Evolutionary conservation across 768 basidiomycete species (phyloP), one percentile per base, ranked within the genome.

Genomic region (Russula dissimulans): DNA sequence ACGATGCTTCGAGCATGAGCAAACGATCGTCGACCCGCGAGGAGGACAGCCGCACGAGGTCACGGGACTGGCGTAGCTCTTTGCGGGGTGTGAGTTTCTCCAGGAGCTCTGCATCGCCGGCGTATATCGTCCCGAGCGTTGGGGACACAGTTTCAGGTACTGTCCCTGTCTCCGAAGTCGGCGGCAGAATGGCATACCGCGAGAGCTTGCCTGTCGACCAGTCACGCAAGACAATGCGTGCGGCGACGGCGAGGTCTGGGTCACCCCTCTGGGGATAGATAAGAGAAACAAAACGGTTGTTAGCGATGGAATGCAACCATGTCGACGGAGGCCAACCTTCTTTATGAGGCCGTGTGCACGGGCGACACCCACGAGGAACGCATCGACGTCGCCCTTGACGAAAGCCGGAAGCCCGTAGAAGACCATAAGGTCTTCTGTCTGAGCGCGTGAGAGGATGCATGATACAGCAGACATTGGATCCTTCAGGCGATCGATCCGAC

Each of bases 351-450:
- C 83, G 56, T 82, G 79, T 14, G 86, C 78, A 47, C 92, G 84
- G 5, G 92, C 89, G 43, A 95, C 73, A 48, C 83, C 83, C 29
- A 84, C 77, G 41, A 97, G 77, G 78, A 95, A 94, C 0, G 86
- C 84, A 26, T 77, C 76, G 5, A 79, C 69, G 66, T 94, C 84
- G 3, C 86, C 85, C 47, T 76, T 76, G 9, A 79, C 65, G 70
- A 95, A 94, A 8, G 86, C 89, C 3, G 94, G 89, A 14, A 93
- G 76, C 65, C 80, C 84, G 75, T 95, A 95, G 51, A 85, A 75
- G n/a, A 95, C 73, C 89, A 95, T 94, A 44, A 97, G 77, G 70
- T 95, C 94, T 69, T 94, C 86, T 36, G 79, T 73, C 66, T 81
- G 81, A 3, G 88, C 82, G 31, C 83, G 81, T 41, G 80, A 71